phyloP scores from a whole-genome alignment of 2,329 filamentous ascomycete species.

The Curvularia sp. region DNA sequence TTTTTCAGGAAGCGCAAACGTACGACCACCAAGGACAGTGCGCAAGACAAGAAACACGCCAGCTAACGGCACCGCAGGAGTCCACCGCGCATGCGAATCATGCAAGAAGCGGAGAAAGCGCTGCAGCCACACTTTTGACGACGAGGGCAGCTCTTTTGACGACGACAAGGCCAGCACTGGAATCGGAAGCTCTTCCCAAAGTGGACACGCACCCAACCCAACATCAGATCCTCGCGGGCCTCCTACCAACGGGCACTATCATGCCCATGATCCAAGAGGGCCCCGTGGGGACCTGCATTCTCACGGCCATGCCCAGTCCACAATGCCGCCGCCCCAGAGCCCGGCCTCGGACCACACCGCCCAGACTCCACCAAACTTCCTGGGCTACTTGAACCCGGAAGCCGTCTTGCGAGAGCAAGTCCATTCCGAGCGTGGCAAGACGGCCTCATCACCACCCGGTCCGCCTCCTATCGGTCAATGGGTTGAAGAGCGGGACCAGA shows the following conservation, averaged over 20 bases:
- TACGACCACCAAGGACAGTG: conserved; percentile 28
- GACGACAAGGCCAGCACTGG: conserved; percentile 25
- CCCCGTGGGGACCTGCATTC: conserved; percentile 31
- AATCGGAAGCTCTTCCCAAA: conserved; percentile 50
- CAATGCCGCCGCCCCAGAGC: conserved; percentile 44
- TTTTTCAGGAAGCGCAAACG: conserved; percentile 55
- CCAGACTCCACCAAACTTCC: conserved; percentile 51
- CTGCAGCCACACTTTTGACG: conserved; percentile 53
- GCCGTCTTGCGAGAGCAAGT: conserved; percentile 55
- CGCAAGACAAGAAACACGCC: conserved; percentile 23
- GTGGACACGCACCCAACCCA: conserved; percentile 42
- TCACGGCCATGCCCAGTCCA: conserved; percentile 37
- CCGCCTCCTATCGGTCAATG: conserved; percentile 46
- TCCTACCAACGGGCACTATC: conserved; percentile 29
- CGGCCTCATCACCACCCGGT: conserved; percentile 40
- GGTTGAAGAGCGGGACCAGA: conserved; percentile 43
- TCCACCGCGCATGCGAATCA: conserved; percentile 53
- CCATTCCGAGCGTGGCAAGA: conserved; percentile 43
- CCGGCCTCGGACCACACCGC: conserved; percentile 40
- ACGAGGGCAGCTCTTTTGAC: conserved; percentile 29
- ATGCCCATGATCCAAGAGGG: conserved; percentile 36
- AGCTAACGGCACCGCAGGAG: conserved; percentile 42
- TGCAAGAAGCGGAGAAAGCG: conserved; percentile 56
- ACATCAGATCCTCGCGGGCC: conserved; percentile 39
- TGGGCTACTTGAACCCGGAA: conserved; percentile 57